Conservation (phyloP, 495 filamentous ascomycete species). For the Lineolata rhizophorae region DNA sequence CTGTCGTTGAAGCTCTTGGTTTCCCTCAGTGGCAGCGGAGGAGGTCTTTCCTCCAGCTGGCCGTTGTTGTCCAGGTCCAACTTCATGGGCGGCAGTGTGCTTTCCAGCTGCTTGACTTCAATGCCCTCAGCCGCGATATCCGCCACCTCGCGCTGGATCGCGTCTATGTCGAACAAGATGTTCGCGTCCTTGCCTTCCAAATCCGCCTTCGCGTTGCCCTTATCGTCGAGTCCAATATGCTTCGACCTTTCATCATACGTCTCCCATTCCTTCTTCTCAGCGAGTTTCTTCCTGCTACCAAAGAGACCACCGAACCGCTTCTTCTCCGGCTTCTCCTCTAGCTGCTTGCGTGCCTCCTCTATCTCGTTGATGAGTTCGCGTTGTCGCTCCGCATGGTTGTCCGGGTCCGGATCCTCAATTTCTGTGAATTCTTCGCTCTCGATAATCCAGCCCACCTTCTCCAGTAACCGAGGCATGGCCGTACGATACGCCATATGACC, state of each 20-base stretch:
- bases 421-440: constrained; percentile 87
- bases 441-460: constrained; percentile 71
- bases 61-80: constrained; percentile 24
- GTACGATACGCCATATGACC: constrained; percentile 95
- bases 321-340: constrained; percentile 51
- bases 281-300: constrained; percentile 56
- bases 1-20: constrained; percentile 14
- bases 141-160: constrained; percentile 42
- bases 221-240: constrained; percentile 8
- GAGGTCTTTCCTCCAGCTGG: neutral
- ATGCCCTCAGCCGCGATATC: constrained; percentile 61
- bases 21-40: constrained; percentile 5
- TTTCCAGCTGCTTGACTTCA: constrained; percentile 62
- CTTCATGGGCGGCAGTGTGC: constrained; percentile 76
- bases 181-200: constrained; percentile 17
- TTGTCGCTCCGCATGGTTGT: constrained; percentile 73
- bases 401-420: constrained; percentile 93
- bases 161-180: constrained; percentile 89
- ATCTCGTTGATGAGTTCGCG: constrained; percentile 90
- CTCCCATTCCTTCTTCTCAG: constrained; percentile 83
- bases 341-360: constrained; percentile 73
- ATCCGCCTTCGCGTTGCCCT: constrained; percentile 22
- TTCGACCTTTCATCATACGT: constrained; percentile 47
- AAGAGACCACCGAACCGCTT: constrained; percentile 58
- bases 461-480: constrained; percentile 71